Evolutionary conservation across 495 filamentous ascomycete genomes (phyloP).

Genomic region (Podospora didyma): DNA sequence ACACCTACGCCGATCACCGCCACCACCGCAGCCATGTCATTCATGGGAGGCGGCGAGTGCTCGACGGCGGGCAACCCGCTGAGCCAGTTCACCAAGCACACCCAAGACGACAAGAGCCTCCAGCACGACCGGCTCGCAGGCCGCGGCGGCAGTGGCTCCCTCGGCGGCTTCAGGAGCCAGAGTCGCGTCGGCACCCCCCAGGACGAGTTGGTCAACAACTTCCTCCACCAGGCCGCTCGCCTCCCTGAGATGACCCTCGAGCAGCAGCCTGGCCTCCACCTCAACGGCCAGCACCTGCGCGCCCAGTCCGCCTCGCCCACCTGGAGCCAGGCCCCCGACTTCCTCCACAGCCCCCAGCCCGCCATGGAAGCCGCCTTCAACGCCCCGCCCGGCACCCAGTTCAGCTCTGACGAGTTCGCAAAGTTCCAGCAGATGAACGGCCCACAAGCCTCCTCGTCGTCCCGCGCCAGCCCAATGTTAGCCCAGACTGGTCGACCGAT

Average conservation of each 20-base stretch:
- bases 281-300: conserved; percentile 24
- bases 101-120: conserved; percentile 88
- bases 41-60: conserved; percentile 90
- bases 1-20: not conserved
- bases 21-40: conserved; percentile 64
- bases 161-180: conserved; percentile 42
- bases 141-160: conserved; percentile 49
- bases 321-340: conserved; percentile 44
- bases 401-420: conserved; percentile 81
- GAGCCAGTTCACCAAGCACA: conserved; percentile 92
- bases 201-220: conserved; percentile 84
- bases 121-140: conserved; percentile 84
- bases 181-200: conserved; percentile 37
- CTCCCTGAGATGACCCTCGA: conserved; percentile 43
- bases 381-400: conserved; percentile 55
- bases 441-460: conserved; percentile 21
- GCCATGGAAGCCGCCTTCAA: conserved; percentile 80
- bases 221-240: conserved; percentile 66
- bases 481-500: conserved; percentile 50
- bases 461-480: conserved; percentile 30
- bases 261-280: conserved; percentile 36
- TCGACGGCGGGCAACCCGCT: conserved; percentile 95
- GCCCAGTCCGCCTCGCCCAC: conserved; percentile 22
- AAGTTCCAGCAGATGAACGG: conserved; percentile 72
- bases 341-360: conserved; percentile 56